Conservation (phyloP, 2,329 filamentous ascomycete genomes). For the Esteya vermicola region DNA sequence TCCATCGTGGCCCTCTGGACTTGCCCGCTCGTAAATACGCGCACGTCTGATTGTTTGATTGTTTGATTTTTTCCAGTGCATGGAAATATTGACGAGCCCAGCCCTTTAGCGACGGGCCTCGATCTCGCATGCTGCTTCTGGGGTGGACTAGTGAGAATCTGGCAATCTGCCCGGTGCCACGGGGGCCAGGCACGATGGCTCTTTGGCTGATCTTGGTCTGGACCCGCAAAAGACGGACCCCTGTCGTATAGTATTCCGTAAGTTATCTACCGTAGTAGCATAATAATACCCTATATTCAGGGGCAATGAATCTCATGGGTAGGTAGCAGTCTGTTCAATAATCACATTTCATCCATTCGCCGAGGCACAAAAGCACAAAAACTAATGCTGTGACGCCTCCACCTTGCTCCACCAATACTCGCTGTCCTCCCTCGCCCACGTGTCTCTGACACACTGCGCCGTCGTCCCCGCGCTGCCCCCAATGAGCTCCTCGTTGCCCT, state of each 20-base stretch:
- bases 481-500: slow-evolving; percentile 31
- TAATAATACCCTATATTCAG: too few species aligned
- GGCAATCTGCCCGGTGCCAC: slow-evolving; percentile 5
- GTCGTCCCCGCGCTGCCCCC: slow-evolving; percentile 22
- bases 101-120: background rate
- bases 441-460: slow-evolving; percentile 23
- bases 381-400: slow-evolving; percentile 5
- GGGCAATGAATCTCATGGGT: too few species aligned
- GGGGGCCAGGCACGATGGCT: slow-evolving; percentile 1
- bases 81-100: background rate
- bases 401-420: slow-evolving; percentile 33
- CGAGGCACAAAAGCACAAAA: background rate
- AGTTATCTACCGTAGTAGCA: too few species aligned
- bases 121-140: background rate
- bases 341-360: background rate
- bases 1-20: too few species aligned
- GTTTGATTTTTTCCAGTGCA: too few species aligned
- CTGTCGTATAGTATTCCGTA: too few species aligned
- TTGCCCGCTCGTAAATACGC: too few species aligned
- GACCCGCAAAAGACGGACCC: background rate
- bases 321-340: too few species aligned
- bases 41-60: too few species aligned
- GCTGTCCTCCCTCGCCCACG: slow-evolving; percentile 26
- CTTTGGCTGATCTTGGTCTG: slow-evolving; percentile 1
- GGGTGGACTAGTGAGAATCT: background rate